Evolutionary conservation across 441 rosid species (phyloP).

Genomic region (Aquilaria agallochum): DNA sequence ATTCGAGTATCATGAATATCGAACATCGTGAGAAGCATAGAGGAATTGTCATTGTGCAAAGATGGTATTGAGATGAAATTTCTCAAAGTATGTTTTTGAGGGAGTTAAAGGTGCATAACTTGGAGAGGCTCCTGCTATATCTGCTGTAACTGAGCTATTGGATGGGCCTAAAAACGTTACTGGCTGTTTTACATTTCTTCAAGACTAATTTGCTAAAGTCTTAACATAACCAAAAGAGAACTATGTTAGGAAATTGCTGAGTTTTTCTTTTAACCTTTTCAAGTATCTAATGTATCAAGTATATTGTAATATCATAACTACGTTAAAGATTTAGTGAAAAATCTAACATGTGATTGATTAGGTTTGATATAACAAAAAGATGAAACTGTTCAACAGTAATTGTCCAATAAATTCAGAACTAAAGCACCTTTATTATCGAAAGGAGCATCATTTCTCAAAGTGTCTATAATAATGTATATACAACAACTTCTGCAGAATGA

Average conservation of each 20-base stretch:
- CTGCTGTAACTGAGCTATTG: slow-evolving; percentile 75
- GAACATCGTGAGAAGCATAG: slow-evolving; percentile 62
- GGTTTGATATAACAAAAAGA: too few relatives aligned
- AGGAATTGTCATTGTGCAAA: slow-evolving; percentile 64
- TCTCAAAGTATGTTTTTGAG: slow-evolving; percentile 79
- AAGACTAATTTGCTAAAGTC: slow-evolving; percentile 73
- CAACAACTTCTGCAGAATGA: too few relatives aligned
- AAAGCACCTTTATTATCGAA: too few relatives aligned
- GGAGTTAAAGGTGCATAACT: slow-evolving; percentile 90
- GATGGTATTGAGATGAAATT: slow-evolving; percentile 78
- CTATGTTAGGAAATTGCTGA: slow-evolving; percentile 27
- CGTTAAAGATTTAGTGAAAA: not conserved
- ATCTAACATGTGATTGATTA: too few relatives aligned
- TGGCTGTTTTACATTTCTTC: slow-evolving; percentile 80
- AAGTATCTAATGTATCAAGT: not conserved
- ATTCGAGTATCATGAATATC: slow-evolving; percentile 62
- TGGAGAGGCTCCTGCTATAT: slow-evolving; percentile 75
- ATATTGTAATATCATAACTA: not conserved
- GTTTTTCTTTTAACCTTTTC: not conserved
- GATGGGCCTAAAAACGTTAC: slow-evolving; percentile 84
- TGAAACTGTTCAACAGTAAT: too few relatives aligned
- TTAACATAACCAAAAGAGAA: slow-evolving; percentile 29
- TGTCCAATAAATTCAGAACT: too few relatives aligned
- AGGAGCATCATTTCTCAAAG: too few relatives aligned
- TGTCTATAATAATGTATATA: too few relatives aligned